Evolutionary conservation across 176 grass and related monocot genomes (phyloP), one percentile per base, ranked within the genome.

Genomic region (Dactylis glomerata): DNA sequence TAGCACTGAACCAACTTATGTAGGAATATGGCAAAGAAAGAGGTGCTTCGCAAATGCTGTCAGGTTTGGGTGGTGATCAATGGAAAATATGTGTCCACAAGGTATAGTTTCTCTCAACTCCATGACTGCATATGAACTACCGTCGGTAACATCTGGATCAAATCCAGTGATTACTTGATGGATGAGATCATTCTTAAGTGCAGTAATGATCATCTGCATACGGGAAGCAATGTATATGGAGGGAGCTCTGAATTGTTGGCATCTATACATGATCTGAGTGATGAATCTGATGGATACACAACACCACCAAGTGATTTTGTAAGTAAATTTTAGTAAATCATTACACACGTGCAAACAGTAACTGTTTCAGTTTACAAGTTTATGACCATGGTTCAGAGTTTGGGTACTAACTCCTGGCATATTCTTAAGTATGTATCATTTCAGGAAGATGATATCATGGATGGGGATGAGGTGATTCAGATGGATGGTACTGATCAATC

Each of bases 11-110:
- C 23, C 1, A 73, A 76, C 3, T 33, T 84, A 32, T 80, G 50
- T 82, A 91, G 89, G 82, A 64, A 6, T 52, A 85, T 91, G 82
- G 80, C 82, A 77, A 85, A 65, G 81, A 6, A 87, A 65, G 82
- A 17, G 42, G 52, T 46, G 1, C 51, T 88, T 62, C 82, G 52
- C 5, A 51, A 80, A 13, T 62, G 63, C 44, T 91, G 82, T 75
- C 86, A 91, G 64, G n/a, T 91, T 37, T 88, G 77, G 82, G 37
- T 77, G 24, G 89, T 91, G 44, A 71, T 87, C 41, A 72, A 82
- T 49, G 89, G 89, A 28, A 91, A 85, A 63, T 72, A 88, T 46
- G 30, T 85, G 8, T 91, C 62, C 72, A 91, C 86, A 28, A 85
- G 85, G 89, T 88, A 85, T 80, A 59, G 30, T 84, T 76, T 62